A percentile compares a stretch with the other conserved stretches of the same genome.
These are phyloP conservation scores for Echeveria elegans DNA, from an alignment of 164 flowering plant genomes.

Conservation along the genomic window DNA sequence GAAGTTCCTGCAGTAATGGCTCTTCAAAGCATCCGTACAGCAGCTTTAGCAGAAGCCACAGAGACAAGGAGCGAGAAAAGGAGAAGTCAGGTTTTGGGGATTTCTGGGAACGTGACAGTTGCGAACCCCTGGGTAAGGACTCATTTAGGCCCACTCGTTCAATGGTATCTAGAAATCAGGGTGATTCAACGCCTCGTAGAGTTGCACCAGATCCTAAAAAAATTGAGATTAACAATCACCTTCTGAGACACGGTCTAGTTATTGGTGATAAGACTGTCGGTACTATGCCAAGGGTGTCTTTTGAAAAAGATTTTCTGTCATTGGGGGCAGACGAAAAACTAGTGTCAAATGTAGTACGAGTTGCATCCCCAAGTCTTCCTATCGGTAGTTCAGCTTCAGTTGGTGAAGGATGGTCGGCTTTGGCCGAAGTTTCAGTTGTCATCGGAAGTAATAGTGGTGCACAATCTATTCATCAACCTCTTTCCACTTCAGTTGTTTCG, in stretches of 20 bases:
- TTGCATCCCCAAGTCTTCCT: slow-evolving; percentile 69
- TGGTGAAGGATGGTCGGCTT: slow-evolving; percentile 83
- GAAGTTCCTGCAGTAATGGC: slow-evolving; percentile 58
- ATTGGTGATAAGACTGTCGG: slow-evolving; percentile 20
- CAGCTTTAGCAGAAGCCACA: slow-evolving; percentile 63
- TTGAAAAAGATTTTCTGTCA: slow-evolving; percentile 59
- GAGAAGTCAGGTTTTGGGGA: slow-evolving; percentile 35
- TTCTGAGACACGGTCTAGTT: slow-evolving; percentile 24
- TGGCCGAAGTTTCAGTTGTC: slow-evolving; percentile 63
- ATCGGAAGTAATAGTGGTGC: slow-evolving; percentile 30
- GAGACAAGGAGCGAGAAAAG: slow-evolving; percentile 57
- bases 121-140: slow-evolving; percentile 37
- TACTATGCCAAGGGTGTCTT: slow-evolving; percentile 37
- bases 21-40: slow-evolving; percentile 54
- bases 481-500: slow-evolving; percentile 19
- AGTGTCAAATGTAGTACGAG: slow-evolving; percentile 44
- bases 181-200: slow-evolving; percentile 28
- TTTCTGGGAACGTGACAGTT: slow-evolving; percentile 41
- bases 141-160: slow-evolving; percentile 52
- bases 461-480: slow-evolving; percentile 31
- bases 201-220: slow-evolving; percentile 7
- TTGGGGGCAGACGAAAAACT: slow-evolving; percentile 65
- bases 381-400: slow-evolving; percentile 41
- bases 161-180: slow-evolving; percentile 41
- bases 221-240: slow-evolving; percentile 14